These are phyloP conservation scores for Barbarea vulgaris DNA, from an alignment of 345 rosid genomes.

Conservation along the genomic window DNA sequence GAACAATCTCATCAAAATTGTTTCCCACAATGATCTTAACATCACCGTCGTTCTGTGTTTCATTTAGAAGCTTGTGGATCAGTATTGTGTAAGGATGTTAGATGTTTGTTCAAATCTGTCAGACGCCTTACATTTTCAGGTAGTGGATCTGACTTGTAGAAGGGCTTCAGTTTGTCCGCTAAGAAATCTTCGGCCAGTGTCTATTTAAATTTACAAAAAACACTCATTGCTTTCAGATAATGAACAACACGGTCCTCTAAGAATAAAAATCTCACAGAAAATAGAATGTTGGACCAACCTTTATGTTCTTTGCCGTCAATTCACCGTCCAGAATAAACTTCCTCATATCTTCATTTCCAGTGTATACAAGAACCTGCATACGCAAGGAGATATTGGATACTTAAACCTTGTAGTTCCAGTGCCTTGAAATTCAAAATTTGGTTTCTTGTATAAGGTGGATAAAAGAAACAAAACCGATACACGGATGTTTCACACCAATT, in stretches of 20 bases:
- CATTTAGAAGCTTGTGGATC: slow-evolving; percentile 26
- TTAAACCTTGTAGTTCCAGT: slow-evolving; percentile 3
- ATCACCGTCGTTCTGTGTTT: slow-evolving; percentile 80
- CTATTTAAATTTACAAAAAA: slow-evolving; percentile 32
- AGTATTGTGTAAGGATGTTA: slow-evolving; percentile 20
- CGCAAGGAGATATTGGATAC: slow-evolving; percentile 14
- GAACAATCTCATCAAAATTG: slow-evolving; percentile 88
- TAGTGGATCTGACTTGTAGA: slow-evolving; percentile 90
- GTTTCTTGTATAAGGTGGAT: background rate
- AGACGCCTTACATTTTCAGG: slow-evolving; percentile 73
- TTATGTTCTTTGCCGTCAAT: slow-evolving; percentile 64
- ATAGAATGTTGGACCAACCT: slow-evolving; percentile 51
- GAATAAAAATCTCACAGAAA: background rate
- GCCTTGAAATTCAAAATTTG: background rate
- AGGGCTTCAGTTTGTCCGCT: slow-evolving; percentile 88
- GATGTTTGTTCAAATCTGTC: background rate
- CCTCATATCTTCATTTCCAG: slow-evolving; percentile 84
- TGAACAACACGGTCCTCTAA: slow-evolving; percentile 1
- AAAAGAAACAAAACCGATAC: slow-evolving; percentile 8
- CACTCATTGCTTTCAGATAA: background rate
- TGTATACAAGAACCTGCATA: slow-evolving; percentile 76
- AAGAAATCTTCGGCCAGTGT: slow-evolving; percentile 74
- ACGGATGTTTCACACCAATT: slow-evolving; percentile 1
- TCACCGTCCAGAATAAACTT: slow-evolving; percentile 78
- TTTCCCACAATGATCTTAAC: slow-evolving; percentile 89